Evolutionary conservation across 306 rosid species (phyloP).

Genomic region (Elaeagnus macrophylla): DNA sequence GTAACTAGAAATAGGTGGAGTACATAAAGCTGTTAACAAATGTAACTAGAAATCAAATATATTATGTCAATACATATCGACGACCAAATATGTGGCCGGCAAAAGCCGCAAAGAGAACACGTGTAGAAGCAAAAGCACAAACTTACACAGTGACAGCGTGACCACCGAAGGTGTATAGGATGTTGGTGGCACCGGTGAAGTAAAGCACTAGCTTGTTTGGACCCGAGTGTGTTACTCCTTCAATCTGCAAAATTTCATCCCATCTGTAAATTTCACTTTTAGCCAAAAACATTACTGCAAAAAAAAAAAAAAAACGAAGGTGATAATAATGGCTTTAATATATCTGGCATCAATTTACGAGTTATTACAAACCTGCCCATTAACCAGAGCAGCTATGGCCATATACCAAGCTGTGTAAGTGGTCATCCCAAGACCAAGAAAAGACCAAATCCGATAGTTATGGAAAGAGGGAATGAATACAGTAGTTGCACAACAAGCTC

Average conservation of each 20-base stretch:
- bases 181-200: constrained; percentile 97
- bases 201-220: constrained; percentile 73
- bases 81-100: constrained; percentile 30
- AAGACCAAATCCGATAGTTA: constrained; percentile 94
- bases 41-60: not conserved
- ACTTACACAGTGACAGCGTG: constrained; percentile 96
- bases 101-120: constrained; percentile 48
- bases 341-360: not conserved
- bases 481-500: constrained; percentile 97
- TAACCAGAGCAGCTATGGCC: constrained; percentile 51
- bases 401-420: constrained; percentile 97
- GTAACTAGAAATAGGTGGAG: too few relatives aligned
- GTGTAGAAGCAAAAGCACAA: constrained; percentile 16
- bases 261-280: not conserved
- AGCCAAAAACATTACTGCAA: not conserved
- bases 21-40: too few relatives aligned
- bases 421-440: constrained; percentile 95
- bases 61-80: constrained; percentile 33
- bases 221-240: constrained; percentile 62
- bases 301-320: not conserved
- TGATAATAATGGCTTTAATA: not conserved
- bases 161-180: constrained; percentile 96
- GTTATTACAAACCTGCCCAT: constrained; percentile 64
- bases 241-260: constrained; percentile 26
- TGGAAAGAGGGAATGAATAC: constrained; percentile 98